Percentiles rank a stretch among this genome's conserved stretches.
phyloP scores from a whole-genome alignment of 345 rosid genomes.

The Acer negundo region DNA sequence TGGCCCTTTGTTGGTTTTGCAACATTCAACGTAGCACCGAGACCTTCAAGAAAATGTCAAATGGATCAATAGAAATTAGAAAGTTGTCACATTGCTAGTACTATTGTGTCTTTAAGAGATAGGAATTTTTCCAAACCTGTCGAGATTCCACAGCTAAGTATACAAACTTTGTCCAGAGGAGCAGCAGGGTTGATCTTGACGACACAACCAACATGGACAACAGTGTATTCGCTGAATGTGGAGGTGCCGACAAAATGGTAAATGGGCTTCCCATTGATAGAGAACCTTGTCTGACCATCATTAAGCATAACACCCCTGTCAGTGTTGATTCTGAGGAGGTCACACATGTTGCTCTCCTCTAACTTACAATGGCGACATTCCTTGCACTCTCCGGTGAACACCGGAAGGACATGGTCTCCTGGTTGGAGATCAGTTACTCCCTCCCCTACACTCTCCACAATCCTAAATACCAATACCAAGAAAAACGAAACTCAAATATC shows the following conservation, averaged over 20 bases:
- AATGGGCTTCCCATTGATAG: conserved; percentile 68
- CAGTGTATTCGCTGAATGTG: conserved; percentile 84
- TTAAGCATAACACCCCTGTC: conserved; percentile 67
- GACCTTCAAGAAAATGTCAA: conserved; percentile 32
- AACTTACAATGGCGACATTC: conserved; percentile 74
- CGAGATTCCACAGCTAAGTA: conserved; percentile 74
- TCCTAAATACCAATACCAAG: conserved; percentile 34
- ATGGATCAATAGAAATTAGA: neutral
- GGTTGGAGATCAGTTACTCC: conserved; percentile 75
- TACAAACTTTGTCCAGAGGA: conserved; percentile 81
- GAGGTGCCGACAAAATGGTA: conserved; percentile 79
- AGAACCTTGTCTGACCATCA: conserved; percentile 73
- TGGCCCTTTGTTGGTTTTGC: conserved; percentile 74
- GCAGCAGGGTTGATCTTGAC: conserved; percentile 80
- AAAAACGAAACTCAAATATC: too few relatives aligned
- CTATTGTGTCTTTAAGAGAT: neutral
- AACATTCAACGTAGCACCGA: conserved; percentile 79
- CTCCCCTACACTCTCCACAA: conserved; percentile 81
- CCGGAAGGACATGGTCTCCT: conserved; percentile 78
- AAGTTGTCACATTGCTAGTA: neutral
- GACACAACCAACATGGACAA: conserved; percentile 67
- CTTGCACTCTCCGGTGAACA: conserved; percentile 81
- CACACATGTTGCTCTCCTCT: conserved; percentile 86
- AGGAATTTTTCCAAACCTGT: conserved; percentile 44
- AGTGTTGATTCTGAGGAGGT: conserved; percentile 76